phyloP scores from a whole-genome alignment of 495 filamentous ascomycete genomes.

The Talaromyces thailandensis region DNA sequence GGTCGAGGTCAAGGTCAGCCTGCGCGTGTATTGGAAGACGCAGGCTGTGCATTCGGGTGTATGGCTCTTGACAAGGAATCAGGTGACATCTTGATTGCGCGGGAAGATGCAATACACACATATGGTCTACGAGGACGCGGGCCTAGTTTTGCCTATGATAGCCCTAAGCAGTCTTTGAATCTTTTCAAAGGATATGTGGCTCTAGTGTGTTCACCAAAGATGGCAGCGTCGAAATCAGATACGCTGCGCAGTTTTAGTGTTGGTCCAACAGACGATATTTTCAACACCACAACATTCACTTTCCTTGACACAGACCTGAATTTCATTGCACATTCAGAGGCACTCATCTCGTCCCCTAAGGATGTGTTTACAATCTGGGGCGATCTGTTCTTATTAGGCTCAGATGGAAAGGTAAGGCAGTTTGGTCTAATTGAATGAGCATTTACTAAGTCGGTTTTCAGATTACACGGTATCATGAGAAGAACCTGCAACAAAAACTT shows the following conservation, averaged over 20 bases:
- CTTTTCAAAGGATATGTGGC: slow-evolving; percentile 82
- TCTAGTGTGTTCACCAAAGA: slow-evolving; percentile 77
- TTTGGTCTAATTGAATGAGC: slow-evolving; percentile 8
- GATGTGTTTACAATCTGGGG: slow-evolving; percentile 82
- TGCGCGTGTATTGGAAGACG: slow-evolving; percentile 76
- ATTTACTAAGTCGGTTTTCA: slow-evolving; percentile 19
- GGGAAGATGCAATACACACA: slow-evolving; percentile 91
- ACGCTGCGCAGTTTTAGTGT: slow-evolving; percentile 57
- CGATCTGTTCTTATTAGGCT: slow-evolving; percentile 75
- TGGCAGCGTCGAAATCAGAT: slow-evolving; percentile 40
- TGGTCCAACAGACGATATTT: slow-evolving; percentile 58
- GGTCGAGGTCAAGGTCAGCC: slow-evolving; percentile 85
- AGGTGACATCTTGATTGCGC: slow-evolving; percentile 78
- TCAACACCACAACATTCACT: slow-evolving; percentile 78
- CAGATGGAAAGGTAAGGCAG: slow-evolving; percentile 70
- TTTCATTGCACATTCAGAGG: slow-evolving; percentile 83
- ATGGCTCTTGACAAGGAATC: slow-evolving; percentile 77
- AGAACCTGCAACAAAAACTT: slow-evolving; percentile 78
- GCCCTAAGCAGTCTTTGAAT: slow-evolving; percentile 72
- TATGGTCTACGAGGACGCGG: slow-evolving; percentile 82
- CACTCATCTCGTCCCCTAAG: slow-evolving; percentile 68
- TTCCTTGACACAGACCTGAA: slow-evolving; percentile 84
- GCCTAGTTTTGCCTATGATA: slow-evolving; percentile 81
- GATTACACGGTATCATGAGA: slow-evolving; percentile 89
- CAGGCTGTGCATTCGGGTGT: slow-evolving; percentile 81